Evolutionary conservation across 2,329 filamentous ascomycete species (phyloP).

Genomic region (Phyllosticta capitalensis): DNA sequence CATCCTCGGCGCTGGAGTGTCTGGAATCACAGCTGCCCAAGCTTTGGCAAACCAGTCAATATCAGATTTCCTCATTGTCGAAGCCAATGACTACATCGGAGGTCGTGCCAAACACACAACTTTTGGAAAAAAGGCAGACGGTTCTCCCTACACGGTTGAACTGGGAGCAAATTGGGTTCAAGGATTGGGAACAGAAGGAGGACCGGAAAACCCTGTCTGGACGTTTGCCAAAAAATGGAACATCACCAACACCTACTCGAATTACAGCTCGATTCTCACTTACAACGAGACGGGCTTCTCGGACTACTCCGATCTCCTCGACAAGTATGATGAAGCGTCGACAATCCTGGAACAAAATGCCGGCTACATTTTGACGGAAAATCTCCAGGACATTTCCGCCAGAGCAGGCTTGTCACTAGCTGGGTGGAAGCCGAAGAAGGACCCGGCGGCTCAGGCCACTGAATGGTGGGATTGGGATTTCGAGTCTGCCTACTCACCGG

Average conservation of each 20-base stretch:
- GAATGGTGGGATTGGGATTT: constrained; percentile 51
- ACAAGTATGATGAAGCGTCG: constrained; percentile 42
- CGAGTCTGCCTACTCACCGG: constrained; percentile 49
- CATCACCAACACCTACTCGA: constrained; percentile 47
- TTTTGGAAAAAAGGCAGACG: constrained; percentile 43
- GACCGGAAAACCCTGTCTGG: constrained; percentile 53
- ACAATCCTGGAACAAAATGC: constrained; percentile 41
- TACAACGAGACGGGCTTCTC: constrained; percentile 49
- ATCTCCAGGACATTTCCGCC: constrained; percentile 52
- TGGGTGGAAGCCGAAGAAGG: constrained; percentile 51
- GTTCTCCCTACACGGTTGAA: constrained; percentile 50
- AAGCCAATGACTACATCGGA: constrained; percentile 53
- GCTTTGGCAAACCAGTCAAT: constrained; percentile 52
- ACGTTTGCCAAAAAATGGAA: constrained; percentile 49
- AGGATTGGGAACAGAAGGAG: constrained; percentile 29
- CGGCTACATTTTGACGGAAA: constrained; percentile 47
- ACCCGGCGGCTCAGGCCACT: constrained; percentile 48
- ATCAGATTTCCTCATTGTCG: constrained; percentile 55
- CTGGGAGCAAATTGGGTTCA: constrained; percentile 59
- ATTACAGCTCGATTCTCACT: constrained; percentile 49
- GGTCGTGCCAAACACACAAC: constrained; percentile 50
- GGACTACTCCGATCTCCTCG: constrained; percentile 43
- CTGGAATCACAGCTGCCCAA: constrained; percentile 57
- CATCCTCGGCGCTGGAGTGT: constrained; percentile 47
- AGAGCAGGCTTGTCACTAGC: constrained; percentile 50